These are phyloP conservation scores for Hymenoscyphus linearis DNA, from an alignment of 2,329 filamentous ascomycete species.

Conservation along the genomic window DNA sequence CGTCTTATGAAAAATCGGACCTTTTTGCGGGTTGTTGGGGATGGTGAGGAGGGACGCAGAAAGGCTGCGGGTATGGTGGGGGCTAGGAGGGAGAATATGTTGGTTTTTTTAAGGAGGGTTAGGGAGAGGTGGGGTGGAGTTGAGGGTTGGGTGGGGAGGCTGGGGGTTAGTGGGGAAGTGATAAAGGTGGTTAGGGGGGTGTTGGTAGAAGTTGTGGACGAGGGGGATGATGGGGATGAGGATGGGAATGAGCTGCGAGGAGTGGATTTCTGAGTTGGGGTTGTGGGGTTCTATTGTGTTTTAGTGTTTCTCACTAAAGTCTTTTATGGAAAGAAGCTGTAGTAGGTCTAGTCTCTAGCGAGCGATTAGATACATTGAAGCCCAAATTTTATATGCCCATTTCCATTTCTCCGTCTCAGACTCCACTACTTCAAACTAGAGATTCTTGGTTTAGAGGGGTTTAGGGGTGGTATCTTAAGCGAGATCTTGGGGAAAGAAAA, in stretches of 20 bases:
- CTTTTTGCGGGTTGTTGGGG: conserved; percentile 12
- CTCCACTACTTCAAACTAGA: too few relatives aligned
- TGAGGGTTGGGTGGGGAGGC: conserved; percentile 13
- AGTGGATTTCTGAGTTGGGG: background rate
- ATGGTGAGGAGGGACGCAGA: conserved; percentile 13
- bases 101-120: conserved; percentile 22
- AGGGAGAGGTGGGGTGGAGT: conserved; percentile 20
- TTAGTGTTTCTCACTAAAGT: too few relatives aligned
- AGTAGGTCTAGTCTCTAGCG: too few relatives aligned
- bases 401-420: too few relatives aligned
- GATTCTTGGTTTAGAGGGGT: too few relatives aligned
- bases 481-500: too few relatives aligned
- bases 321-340: background rate
- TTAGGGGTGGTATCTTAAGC: too few relatives aligned
- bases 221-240: background rate
- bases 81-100: conserved; percentile 24
- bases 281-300: background rate
- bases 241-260: background rate
- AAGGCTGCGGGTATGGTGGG: conserved; percentile 23
- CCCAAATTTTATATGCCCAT: too few relatives aligned
- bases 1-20: conserved; percentile 19
- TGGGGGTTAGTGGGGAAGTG: conserved; percentile 14
- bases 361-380: too few relatives aligned
- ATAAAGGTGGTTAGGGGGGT: conserved; percentile 15
- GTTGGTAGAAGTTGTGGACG: conserved; percentile 6